These are phyloP conservation scores for Favolaschia claudopus DNA, from an alignment of 768 basidiomycete genomes.

Conservation along the genomic window DNA sequence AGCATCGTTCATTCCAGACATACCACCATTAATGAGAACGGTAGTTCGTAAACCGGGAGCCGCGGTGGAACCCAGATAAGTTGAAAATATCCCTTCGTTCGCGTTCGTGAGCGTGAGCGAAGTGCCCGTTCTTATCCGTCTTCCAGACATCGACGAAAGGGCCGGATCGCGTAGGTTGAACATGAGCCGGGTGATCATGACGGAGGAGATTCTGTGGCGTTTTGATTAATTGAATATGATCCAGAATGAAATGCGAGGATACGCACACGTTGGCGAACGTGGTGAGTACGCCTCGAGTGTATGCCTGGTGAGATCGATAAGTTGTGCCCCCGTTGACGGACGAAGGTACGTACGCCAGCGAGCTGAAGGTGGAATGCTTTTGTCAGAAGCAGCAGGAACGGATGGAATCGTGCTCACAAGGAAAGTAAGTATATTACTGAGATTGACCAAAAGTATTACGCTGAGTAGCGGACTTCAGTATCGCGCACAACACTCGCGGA, in stretches of 20 bases:
- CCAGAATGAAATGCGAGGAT: background rate
- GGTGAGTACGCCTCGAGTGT: slow-evolving; percentile 13
- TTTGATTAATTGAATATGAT: background rate
- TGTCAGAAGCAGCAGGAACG: background rate
- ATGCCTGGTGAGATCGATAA: background rate
- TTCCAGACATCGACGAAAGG: slow-evolving; percentile 1
- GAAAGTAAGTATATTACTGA: slow-evolving; percentile 23
- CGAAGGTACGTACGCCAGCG: slow-evolving; percentile 6
- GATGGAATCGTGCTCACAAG: background rate
- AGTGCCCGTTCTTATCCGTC: no score
- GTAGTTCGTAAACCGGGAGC: no score
- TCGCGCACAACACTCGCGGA: background rate
- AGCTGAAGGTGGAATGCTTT: background rate
- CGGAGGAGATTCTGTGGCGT: slow-evolving; percentile 17
- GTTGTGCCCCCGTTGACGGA: no score
- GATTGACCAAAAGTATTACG: slow-evolving; percentile 13
- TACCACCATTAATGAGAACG: no score
- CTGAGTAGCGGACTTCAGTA: background rate
- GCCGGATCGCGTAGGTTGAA: slow-evolving; percentile 23
- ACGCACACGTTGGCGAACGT: slow-evolving; percentile 22
- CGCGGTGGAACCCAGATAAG: no score
- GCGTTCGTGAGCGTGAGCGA: no score
- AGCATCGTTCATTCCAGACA: no score
- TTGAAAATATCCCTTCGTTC: no score
- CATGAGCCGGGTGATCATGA: slow-evolving; percentile 25